A percentile compares a stretch with the other conserved stretches of the same genome.
Conservation (phyloP, 129 eudicot genomes). For the Centella asiatica region DNA sequence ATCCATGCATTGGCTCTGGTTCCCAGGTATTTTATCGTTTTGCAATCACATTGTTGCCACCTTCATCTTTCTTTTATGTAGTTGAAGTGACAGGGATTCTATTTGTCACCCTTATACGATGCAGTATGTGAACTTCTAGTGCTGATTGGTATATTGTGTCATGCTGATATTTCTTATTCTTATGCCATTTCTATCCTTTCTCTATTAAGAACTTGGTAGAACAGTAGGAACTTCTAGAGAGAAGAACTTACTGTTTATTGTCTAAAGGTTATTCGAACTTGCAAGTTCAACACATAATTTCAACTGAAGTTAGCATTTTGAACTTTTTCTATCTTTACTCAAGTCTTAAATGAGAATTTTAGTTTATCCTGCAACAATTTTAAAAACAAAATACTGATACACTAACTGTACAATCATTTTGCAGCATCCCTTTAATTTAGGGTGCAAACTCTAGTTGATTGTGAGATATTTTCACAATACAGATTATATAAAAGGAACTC, state of each 20-base stretch:
- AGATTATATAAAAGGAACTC: no score
- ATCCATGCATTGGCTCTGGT: conserved; percentile 70
- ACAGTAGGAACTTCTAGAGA: no score
- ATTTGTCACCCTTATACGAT: neutral
- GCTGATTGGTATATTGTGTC: no score
- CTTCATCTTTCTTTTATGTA: neutral
- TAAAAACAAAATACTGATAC: neutral
- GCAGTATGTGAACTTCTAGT: no score
- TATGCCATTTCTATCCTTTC: no score
- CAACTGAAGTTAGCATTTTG: neutral
- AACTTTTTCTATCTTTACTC: neutral
- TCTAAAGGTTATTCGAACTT: no score
- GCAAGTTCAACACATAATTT: no score
- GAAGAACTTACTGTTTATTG: no score
- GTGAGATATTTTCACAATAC: no score
- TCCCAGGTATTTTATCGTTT: conserved; percentile 48
- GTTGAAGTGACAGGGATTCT: neutral
- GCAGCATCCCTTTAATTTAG: neutral
- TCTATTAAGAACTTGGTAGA: no score
- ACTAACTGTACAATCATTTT: neutral
- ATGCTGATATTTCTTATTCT: no score
- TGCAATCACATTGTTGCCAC: neutral
- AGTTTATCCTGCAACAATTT: neutral
- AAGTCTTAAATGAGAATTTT: neutral
- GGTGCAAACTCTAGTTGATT: neutral